phyloP scores from a whole-genome alignment of 1,284 basidiomycete genomes.

The Waitea zeae region DNA sequence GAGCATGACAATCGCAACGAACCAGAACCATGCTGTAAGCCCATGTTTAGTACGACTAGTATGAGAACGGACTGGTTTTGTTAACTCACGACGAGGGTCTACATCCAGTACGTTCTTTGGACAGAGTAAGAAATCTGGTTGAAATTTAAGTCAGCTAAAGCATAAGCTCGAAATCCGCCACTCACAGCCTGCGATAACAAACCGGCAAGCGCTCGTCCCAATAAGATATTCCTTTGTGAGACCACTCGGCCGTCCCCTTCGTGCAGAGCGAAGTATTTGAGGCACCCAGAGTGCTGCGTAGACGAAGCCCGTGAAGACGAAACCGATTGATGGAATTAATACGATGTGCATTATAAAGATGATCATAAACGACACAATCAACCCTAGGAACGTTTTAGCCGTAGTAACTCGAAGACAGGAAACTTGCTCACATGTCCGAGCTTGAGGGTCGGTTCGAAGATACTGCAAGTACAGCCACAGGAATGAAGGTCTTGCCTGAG shows the following conservation, averaged over 20 bases:
- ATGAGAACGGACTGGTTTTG: background rate
- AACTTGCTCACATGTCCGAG: conserved; percentile 39
- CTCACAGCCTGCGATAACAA: conserved; percentile 66
- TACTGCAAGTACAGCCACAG: conserved; percentile 34
- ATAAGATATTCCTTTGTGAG: conserved; percentile 58
- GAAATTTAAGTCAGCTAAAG: background rate
- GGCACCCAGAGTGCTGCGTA: conserved; percentile 73
- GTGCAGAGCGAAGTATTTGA: conserved; percentile 66
- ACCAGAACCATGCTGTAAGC: conserved; percentile 55
- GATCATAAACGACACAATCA: conserved; percentile 46
- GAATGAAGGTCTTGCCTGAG: conserved; percentile 17
- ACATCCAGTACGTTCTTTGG: conserved; percentile 76
- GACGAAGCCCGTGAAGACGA: conserved; percentile 52
- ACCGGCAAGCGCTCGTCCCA: conserved; percentile 55
- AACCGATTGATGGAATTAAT: conserved; percentile 49
- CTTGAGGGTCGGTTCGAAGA: conserved; percentile 50
- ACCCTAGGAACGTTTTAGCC: conserved; percentile 24
- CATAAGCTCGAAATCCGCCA: conserved; percentile 5
- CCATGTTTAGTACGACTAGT: background rate
- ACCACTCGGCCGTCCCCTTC: conserved; percentile 53
- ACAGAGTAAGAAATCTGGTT: conserved; percentile 62
- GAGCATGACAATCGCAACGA: conserved; percentile 41
- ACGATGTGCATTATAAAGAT: conserved; percentile 59
- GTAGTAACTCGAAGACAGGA: conserved; percentile 1
- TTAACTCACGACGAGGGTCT: conserved; percentile 41